Base-by-base conservation (phyloP, 2,329 filamentous ascomycete genomes). In the Arthrobotrys sinensis region DNA sequence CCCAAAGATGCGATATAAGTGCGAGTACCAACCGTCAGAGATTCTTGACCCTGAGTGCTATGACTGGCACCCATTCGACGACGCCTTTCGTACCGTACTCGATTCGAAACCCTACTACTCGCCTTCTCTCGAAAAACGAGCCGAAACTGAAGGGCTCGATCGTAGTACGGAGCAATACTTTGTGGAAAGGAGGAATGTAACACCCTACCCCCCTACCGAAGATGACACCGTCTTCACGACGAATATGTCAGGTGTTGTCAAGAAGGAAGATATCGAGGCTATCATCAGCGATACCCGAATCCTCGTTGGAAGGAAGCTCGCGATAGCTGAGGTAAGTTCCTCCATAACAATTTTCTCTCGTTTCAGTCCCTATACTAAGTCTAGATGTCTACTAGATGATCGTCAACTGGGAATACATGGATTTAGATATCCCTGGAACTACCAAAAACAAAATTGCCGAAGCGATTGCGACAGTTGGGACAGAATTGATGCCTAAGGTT, bases 1-100 rank as follows among this genome's bases (percentile, higher is more conserved):
- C 82, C 87, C 88, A 66, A 96, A 96, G 85, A 95, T 96, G 93
- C 87, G 88, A 81, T 96, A 96, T 86, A 96, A 96, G 85, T 91
- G 90, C 73, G 91, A 94, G 82, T 96, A 92, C 83, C 86, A 87
- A 10, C 92, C 92, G 0, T 91, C 93, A 82, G 89, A 91, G 81
- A 87, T 96, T 10, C 87, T 95, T 10, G 91, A 94, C 80, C 91
- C 91, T 0, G 88, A 90, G 79, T 88, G 87, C 0, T 86, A 91
- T 79, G 83, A 84, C 7, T 93, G 91, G 91, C 86, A 90, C 79
- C 85, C 85, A 0, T 83, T 93, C 3, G 87, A 90, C 80, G 84
- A 86, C 40, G 84, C 86, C 2, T 82, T 89, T 1, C 82, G 90
- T 55, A 83, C 80, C n/a, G 82, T 86, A 19, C 85, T 89, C 76